Evolutionary conservation across 2,329 filamentous ascomycete genomes (phyloP), one percentile per base, ranked within the genome.

Genomic region (Bipolaris sorokiniana): DNA sequence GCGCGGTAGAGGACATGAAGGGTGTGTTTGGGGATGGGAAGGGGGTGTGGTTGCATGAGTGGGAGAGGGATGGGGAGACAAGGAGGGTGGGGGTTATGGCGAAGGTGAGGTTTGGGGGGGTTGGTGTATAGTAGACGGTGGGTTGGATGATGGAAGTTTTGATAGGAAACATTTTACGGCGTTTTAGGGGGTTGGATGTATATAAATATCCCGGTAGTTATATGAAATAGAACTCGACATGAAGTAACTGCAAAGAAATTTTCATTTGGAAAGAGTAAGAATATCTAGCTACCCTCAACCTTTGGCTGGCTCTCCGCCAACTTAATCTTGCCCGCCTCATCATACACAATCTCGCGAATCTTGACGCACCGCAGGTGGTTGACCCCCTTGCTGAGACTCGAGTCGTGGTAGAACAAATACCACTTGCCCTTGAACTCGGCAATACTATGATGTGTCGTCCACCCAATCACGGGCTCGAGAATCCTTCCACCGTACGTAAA

Each of bases 401-500:
- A 86, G 77, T 92, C 90, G 71, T 92, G 90, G 72, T 92, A 87
- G 73, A 92, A 92, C 54, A 93, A 73, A 76, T 86, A 92, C 85
- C 89, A 92, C 62, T 82, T 84, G 3, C 84, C 88, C 75, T 85
- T 73, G 69, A 90, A 91, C 79, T 92, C 88, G 9, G 88, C 88
- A 64, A 93, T 88, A 3, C 87, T 90, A 74, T 92, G 90, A 77
- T 92, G 90, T 52, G 90, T 93, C 41, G 90, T 92, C 90, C 90
- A 93, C 1, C 90, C 90, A 23, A 90, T 75, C 5, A 93, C 90
- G 0, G 90, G 90, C 79, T 92, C 89, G 47, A 93, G 74, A 52
- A 93, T 88, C 45, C 85, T 79, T 0, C 90, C 90, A 0, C 81
- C 83, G 61, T 91, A 92, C 1, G 85, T 89, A 66, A 92, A 92